Base-by-base conservation (phyloP, 129 eudicot genomes). In the Calendula officinalis region DNA sequence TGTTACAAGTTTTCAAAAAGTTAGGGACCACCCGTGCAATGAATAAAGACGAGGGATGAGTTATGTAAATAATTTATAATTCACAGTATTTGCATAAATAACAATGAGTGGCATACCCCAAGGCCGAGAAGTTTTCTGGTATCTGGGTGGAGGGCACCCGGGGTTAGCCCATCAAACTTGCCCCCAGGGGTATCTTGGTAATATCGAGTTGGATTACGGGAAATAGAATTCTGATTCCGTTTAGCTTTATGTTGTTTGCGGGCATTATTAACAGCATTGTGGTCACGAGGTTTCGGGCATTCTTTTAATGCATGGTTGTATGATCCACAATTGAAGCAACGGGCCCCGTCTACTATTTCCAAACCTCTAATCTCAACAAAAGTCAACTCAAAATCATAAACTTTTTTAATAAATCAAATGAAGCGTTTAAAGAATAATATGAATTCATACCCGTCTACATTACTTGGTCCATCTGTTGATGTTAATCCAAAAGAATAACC, bases 311-410 rank as follows among this genome's bases (percentile, higher is more conserved):
- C 77, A 74, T 91, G 98, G 80, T 60, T 75, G 62, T 91, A 91
- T 33, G 98, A 87, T 40, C 91, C 86, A 81, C 98, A 91, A 65
- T 91, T 91, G 78, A 91, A 91, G 75, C 98, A 91, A 39, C 98
- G 98, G 36, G 96, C 73, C 39, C 76, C 77, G 22, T 85, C 84
- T 55, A 79, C 59, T 30, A 81, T 47, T 42, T 87, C 98, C 77
- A 73, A 66, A 12, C 83, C 85, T 67, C 92, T 90, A 16, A 64
- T 66, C 27, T 42, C 68, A 45, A 32, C 10, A 65, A 62, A n/a
- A 40, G 9, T 39, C 16, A 50, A 66, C 7, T 56, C 14, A 33
- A 16, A 56, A 35, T 35, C 42, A 56, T 15, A 50, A 34, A 3
- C 5, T 49, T 16, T 5, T 7, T 37, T 4, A 12, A 39, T 16